Percentiles rank a stretch among this genome's conserved stretches.
Conservation (phyloP, 192 early-diverging fungal genomes). For the Obelidium mucronatum region DNA sequence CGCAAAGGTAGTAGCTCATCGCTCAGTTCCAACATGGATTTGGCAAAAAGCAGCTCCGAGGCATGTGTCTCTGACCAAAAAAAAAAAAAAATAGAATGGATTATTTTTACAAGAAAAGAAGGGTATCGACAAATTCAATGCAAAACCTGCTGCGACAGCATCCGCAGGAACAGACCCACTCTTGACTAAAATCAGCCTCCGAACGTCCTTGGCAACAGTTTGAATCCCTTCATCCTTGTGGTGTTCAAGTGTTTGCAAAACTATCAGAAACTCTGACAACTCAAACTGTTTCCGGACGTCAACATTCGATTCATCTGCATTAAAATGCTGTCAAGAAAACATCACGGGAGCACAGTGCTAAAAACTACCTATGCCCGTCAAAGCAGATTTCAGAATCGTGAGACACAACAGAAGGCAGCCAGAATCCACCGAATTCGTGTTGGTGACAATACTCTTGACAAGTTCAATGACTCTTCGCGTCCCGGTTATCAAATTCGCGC, state of each 20-base stretch:
- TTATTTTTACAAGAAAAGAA: no score
- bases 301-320: not conserved
- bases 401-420: slow-evolving; percentile 23
- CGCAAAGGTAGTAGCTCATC: slow-evolving; percentile 84
- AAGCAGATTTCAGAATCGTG: slow-evolving; percentile 11
- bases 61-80: slow-evolving; percentile 36
- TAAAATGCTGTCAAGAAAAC: no score
- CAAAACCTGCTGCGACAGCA: no score
- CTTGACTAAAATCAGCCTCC: slow-evolving; percentile 39
- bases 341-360: no score
- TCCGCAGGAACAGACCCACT: not conserved
- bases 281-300: slow-evolving; percentile 6
- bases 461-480: slow-evolving; percentile 13
- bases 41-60: slow-evolving; percentile 67
- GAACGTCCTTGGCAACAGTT: slow-evolving; percentile 39
- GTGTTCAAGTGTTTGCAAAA: slow-evolving; percentile 43
- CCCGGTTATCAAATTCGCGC: slow-evolving; percentile 17
- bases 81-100: no score
- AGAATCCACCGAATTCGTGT: slow-evolving; percentile 2
- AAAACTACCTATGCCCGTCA: slow-evolving; percentile 5
- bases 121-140: no score
- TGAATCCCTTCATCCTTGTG: slow-evolving; percentile 39
- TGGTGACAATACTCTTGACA: slow-evolving; percentile 20
- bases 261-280: slow-evolving; percentile 41
- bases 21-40: slow-evolving; percentile 78